Evolutionary conservation across 345 rosid species (phyloP), one percentile per base, ranked within the genome.

Genomic region (Aegle marmelos): DNA sequence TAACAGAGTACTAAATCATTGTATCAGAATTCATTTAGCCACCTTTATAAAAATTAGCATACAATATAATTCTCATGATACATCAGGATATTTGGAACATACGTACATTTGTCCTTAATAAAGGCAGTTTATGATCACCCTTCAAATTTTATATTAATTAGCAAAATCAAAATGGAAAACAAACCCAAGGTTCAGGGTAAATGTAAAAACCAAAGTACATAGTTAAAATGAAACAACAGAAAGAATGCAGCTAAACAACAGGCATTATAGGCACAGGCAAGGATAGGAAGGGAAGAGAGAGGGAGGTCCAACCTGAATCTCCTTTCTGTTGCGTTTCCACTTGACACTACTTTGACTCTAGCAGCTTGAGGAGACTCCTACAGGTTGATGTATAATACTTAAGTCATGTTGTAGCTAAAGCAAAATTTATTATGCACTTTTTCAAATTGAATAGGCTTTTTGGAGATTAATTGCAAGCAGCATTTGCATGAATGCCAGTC

Each of bases 311-410:
- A 94, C 98, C 98, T 96, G 93, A 92, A 96, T 89, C 98, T 90
- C 84, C 99, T 89, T 82, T 92, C 97, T 45, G 91, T 96, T 75
- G 98, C 83, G 84, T 96, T 94, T 85, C 99, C 98, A 79, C 98
- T 97, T 9, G 98, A 94, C 86, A 94, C 81, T 65, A 97, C 98
- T 89, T 97, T 97, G 57, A 94, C 98, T 84, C 98, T 86, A 59
- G 99, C 99, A 72, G 98, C 91, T 81, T 94, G 98, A 86, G 98
- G 99, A 86, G 99, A 92, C 81, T 97, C 98, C 99, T 97, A 73
- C 77, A 92, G 41, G 65, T 64, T 65, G 76, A 73, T 39, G 22
- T 68, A 79, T 78, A 28, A 62, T 30, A 16, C 82, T 70, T 64
- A 64, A 59, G 76, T 80, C 75, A 41, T 34, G 60, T 70, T 62